phyloP scores from a whole-genome alignment of 2,329 filamentous ascomycete genomes.

The Fusarium stilboides region DNA sequence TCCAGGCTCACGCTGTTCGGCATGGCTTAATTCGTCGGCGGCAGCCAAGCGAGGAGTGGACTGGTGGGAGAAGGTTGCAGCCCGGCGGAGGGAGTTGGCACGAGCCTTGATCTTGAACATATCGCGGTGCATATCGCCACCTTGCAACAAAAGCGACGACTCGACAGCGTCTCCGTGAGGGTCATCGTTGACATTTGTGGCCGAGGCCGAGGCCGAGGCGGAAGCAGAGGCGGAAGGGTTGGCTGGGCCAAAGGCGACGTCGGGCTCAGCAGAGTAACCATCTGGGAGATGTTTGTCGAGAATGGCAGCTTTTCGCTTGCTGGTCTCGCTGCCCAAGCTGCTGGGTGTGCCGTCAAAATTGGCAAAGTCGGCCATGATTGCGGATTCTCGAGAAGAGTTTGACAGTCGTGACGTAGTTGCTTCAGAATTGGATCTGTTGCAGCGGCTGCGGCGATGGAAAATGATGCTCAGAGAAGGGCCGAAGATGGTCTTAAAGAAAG shows the following conservation, averaged over 20 bases:
- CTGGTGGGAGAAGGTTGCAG: slow-evolving; percentile 77
- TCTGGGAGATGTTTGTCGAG: slow-evolving; percentile 58
- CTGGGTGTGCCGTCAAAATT: slow-evolving; percentile 48
- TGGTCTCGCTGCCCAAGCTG: slow-evolving; percentile 49
- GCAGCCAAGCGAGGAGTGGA: slow-evolving; percentile 53
- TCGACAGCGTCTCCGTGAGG: slow-evolving; percentile 59
- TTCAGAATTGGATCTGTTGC: slow-evolving; percentile 1
- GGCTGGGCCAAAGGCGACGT: slow-evolving; percentile 51
- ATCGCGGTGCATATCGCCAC: slow-evolving; percentile 84
- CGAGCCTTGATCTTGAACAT: slow-evolving; percentile 81
- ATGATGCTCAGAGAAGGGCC: slow-evolving; percentile 15
- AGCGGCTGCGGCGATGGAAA: background rate
- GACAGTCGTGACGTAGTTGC: slow-evolving; percentile 35
- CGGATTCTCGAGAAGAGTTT: slow-evolving; percentile 12
- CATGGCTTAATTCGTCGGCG: slow-evolving; percentile 52
- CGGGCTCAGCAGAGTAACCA: slow-evolving; percentile 58
- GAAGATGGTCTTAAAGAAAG: slow-evolving; percentile 10
- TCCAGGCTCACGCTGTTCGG: slow-evolving; percentile 61
- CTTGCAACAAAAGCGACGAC: slow-evolving; percentile 80
- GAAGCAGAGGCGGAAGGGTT: slow-evolving; percentile 26
- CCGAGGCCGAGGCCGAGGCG: slow-evolving; percentile 37
- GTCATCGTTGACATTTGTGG: slow-evolving; percentile 31
- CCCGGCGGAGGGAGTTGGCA: slow-evolving; percentile 65
- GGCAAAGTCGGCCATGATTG: slow-evolving; percentile 50
- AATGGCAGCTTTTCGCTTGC: slow-evolving; percentile 55